Base-by-base conservation (phyloP, 805 yeast species). In the Pichia thaimueangensis region DNA sequence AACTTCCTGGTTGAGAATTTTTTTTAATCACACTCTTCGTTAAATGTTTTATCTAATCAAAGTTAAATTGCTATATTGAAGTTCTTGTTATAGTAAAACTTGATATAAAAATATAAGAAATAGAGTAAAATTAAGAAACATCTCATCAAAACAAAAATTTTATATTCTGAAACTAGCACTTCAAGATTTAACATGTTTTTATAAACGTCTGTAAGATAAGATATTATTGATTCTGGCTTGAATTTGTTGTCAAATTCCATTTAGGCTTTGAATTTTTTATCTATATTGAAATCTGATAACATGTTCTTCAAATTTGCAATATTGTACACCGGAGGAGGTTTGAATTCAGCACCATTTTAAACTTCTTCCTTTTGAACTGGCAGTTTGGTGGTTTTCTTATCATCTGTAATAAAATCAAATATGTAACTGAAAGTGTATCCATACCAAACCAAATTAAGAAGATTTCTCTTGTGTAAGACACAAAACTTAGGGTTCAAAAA, bases 391-490 rank as follows among this genome's bases (percentile, higher is more conserved):
- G 6, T 16, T 27, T 24, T 17, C 16, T 29, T n/a, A 16, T 8
- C 21, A 21, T 20, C 3, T 34, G 35, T 3, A 9, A 10, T 13
- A 38, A 12, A 11, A 43, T 19, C 12, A 34, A 22, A 35, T 32
- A 37, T 6, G 38, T 35, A 5, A 43, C 25, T 15, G 30, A 3
- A n/a, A 39, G 24, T 8, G 42, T 22, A 16, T 39, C 25, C 20
- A 25, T 10, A 6, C 46, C 46, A 22, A 43, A 15, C 46, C 46
- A 43, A 12, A 11, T 6, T 2, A 42, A 35, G 35, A 43, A 43
- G 11, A 39, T 25, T 12, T 39, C 46, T 29, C 46, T 39, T 3
- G 19, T 34, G 19, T 35, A 43, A 9, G 38, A 10, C 10, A 43
- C 15, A n/a, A n/a, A n/a, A n/a, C n/a, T n/a, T n/a, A n/a, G n/a